Conservation (phyloP, 2,329 filamentous ascomycete species). For the Curvularia hawaiiensis region DNA sequence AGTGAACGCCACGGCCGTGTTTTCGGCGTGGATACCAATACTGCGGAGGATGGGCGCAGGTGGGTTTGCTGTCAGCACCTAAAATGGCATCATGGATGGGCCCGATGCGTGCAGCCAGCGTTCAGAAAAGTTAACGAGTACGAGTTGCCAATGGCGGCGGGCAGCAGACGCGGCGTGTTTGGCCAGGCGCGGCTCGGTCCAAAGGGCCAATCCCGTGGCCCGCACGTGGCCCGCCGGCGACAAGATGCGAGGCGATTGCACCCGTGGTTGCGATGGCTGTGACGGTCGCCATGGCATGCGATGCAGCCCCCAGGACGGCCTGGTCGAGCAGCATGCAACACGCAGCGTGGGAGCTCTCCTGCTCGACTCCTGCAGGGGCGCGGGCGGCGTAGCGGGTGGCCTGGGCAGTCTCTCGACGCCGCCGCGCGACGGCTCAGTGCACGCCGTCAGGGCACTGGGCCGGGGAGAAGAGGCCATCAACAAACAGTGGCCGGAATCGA, state of each 20-base stretch:
- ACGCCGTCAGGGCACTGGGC: neutral
- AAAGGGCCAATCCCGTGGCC: neutral
- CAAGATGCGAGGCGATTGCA: neutral
- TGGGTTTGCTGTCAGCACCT: slow-evolving; percentile 1
- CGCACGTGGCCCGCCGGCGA: neutral
- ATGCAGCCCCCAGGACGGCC: neutral
- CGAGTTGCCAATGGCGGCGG: too few species aligned
- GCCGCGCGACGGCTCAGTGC: slow-evolving; percentile 5
- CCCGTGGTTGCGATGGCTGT: neutral
- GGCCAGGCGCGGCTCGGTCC: neutral
- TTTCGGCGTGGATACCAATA: slow-evolving; percentile 16
- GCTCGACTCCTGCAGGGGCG: neutral
- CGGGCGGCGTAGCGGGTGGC: neutral
- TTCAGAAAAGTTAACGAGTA: neutral
- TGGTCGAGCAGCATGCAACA: neutral
- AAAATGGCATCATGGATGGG: neutral
- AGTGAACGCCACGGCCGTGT: slow-evolving; percentile 11
- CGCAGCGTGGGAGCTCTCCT: neutral
- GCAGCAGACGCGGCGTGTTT: too few species aligned
- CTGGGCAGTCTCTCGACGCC: neutral
- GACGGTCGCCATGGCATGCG: neutral
- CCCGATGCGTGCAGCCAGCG: neutral
- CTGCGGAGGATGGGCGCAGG: slow-evolving; percentile 9
- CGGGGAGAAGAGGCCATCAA: neutral
- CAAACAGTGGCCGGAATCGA: neutral